Evolutionary conservation across 192 early-diverging fungal species (phyloP).

Genomic region (Thoreauomyces humboldtii): DNA sequence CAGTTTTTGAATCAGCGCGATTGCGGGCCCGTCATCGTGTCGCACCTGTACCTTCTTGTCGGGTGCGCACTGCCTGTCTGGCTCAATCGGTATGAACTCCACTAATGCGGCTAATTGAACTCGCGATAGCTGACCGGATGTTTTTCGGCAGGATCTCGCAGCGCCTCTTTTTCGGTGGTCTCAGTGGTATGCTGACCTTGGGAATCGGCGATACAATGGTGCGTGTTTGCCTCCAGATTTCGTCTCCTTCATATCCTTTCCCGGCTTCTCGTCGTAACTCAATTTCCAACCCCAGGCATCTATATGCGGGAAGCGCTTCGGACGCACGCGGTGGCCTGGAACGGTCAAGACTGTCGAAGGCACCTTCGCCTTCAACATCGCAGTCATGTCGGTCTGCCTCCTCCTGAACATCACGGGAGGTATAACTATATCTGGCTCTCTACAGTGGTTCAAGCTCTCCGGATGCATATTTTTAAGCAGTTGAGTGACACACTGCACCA

Average conservation of each 20-base stretch:
- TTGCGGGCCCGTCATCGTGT: slow-evolving; percentile 75
- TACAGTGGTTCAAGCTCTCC: background rate
- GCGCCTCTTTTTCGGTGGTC: slow-evolving; percentile 30
- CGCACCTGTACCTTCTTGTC: slow-evolving; percentile 84
- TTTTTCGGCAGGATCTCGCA: slow-evolving; percentile 29
- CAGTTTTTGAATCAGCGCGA: slow-evolving; percentile 87
- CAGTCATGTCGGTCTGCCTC: slow-evolving; percentile 49
- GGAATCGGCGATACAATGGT: slow-evolving; percentile 88
- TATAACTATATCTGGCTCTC: background rate
- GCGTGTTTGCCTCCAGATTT: no score
- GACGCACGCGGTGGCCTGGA: slow-evolving; percentile 70
- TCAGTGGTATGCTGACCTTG: slow-evolving; percentile 81
- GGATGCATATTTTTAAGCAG: background rate
- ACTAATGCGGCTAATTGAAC: no score
- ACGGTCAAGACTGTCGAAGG: slow-evolving; percentile 84
- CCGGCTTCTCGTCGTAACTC: no score
- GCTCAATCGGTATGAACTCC: slow-evolving; percentile 60
- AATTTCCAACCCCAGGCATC: no score
- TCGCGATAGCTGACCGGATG: no score
- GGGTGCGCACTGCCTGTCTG: slow-evolving; percentile 92
- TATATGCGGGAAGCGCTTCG: slow-evolving; percentile 73
- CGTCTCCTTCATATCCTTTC: no score
- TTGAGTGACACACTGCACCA: background rate
- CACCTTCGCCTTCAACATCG: slow-evolving; percentile 73
- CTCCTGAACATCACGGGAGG: background rate